Conservation (phyloP, 164 flowering plant species). For the Amborella trichopoda region DNA sequence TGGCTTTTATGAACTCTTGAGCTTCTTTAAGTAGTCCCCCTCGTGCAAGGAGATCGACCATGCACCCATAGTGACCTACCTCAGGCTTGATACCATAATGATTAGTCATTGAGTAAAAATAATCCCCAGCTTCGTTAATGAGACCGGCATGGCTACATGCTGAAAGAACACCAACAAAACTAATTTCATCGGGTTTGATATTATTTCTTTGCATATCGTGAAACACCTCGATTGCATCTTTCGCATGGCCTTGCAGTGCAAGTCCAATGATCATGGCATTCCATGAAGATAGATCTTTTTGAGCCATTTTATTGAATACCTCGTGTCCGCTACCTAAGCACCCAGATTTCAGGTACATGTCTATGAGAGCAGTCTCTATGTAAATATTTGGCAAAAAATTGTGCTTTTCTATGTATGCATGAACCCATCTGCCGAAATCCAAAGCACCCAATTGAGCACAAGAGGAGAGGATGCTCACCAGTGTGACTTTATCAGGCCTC, state of each 20-base stretch:
- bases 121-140: conserved; percentile 15
- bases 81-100: conserved; percentile 15
- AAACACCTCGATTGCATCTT: conserved; percentile 19
- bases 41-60: conserved; percentile 26
- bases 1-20: conserved; percentile 12
- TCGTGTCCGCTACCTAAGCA: conserved; percentile 16
- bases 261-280: conserved; percentile 28
- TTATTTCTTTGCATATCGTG: conserved; percentile 14
- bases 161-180: conserved; percentile 19
- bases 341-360: conserved; percentile 35
- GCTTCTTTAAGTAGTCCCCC: conserved; percentile 21
- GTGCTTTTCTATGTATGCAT: conserved; percentile 18
- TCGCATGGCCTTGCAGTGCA: conserved; percentile 17
- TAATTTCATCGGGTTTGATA: conserved; percentile 17
- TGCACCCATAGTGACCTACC: conserved; percentile 28
- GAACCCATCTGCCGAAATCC: conserved; percentile 32
- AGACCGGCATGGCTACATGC: conserved; percentile 28
- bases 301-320: conserved; percentile 16
- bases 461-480: conserved; percentile 17
- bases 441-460: conserved; percentile 29
- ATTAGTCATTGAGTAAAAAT: conserved; percentile 16
- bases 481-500: conserved; percentile 7
- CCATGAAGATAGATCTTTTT: conserved; percentile 19
- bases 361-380: conserved; percentile 24
- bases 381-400: conserved; percentile 14